Conservation (phyloP, 2,329 filamentous ascomycete genomes). For the Paecilomyces formosus region DNA sequence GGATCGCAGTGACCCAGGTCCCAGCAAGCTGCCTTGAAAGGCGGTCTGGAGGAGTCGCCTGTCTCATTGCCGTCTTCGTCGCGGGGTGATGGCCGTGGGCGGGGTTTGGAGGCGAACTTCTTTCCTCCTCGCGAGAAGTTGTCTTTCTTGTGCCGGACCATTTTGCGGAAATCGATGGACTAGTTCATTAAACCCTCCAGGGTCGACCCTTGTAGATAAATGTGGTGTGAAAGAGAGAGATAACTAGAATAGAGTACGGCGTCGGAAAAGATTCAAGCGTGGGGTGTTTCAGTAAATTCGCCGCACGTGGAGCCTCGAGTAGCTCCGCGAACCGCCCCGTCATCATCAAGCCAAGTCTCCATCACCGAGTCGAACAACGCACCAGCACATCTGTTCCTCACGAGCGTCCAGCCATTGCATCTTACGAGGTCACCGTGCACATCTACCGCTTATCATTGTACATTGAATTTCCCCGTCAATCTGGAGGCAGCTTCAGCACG, state of each 20-base stretch:
- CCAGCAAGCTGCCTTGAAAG: slow-evolving; percentile 94
- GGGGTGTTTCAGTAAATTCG: slow-evolving; percentile 6
- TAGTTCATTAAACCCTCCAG: background rate
- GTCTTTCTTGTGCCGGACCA: slow-evolving; percentile 98
- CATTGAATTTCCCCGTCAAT: slow-evolving; percentile 19
- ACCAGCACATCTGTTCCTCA: background rate
- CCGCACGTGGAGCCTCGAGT: slow-evolving; percentile 18
- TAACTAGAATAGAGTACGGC: slow-evolving; percentile 8
- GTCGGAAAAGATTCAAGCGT: background rate
- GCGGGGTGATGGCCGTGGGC: slow-evolving; percentile 44
- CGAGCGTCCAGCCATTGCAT: background rate
- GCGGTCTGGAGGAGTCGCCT: slow-evolving; percentile 27
- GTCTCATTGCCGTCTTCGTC: slow-evolving; percentile 34
- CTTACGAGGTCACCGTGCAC: background rate
- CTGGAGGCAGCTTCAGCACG: slow-evolving; percentile 96
- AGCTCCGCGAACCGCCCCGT: slow-evolving; percentile 13
- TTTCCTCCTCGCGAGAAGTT: slow-evolving; percentile 64
- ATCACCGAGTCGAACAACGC: background rate
- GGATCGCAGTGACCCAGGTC: slow-evolving; percentile 96
- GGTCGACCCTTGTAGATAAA: background rate
- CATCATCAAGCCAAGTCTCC: background rate
- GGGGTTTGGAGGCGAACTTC: slow-evolving; percentile 56
- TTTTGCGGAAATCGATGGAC: slow-evolving; percentile 28
- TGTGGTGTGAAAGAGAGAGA: background rate
- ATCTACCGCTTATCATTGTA: slow-evolving; percentile 1